These are phyloP conservation scores for Pachysandra terminalis DNA, from an alignment of 164 flowering plant genomes.

Conservation along the genomic window DNA sequence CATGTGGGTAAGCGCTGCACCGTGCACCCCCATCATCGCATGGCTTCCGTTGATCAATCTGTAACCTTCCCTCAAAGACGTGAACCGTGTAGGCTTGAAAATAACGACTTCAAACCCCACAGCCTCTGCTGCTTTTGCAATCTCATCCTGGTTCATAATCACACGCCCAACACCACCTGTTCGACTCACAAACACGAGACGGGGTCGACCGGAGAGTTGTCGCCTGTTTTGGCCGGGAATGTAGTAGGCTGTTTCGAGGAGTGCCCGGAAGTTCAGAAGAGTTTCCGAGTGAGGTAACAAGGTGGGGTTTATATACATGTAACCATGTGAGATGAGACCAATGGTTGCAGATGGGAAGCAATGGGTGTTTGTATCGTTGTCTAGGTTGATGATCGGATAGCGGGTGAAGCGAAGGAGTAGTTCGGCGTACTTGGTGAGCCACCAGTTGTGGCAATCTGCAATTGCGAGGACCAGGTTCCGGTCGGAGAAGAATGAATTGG, in stretches of 20 bases:
- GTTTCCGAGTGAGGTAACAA: constrained; percentile 19
- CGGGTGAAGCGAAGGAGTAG: constrained; percentile 30
- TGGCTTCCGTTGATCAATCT: constrained; percentile 28
- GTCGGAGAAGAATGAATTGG: constrained; percentile 16
- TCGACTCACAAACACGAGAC: constrained; percentile 32
- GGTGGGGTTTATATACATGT: constrained; percentile 32
- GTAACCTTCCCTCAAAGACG: constrained; percentile 15
- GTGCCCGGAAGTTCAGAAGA: constrained; percentile 22
- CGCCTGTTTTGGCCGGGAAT: not conserved
- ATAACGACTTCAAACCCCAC: constrained; percentile 27
- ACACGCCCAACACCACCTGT: constrained; percentile 25
- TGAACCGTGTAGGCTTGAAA: constrained; percentile 16
- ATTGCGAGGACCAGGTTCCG: constrained; percentile 35
- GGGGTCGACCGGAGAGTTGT: constrained; percentile 25
- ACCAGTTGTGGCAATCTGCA: constrained; percentile 32
- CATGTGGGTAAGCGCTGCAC: constrained; percentile 38
- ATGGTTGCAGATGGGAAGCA: constrained; percentile 40
- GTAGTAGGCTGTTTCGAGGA: constrained; percentile 30
- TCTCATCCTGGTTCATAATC: constrained; percentile 31
- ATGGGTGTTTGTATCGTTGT: constrained; percentile 31
- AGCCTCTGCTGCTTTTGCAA: constrained; percentile 21
- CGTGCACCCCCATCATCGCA: constrained; percentile 40
- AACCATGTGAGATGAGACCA: constrained; percentile 47
- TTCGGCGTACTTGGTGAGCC: constrained; percentile 42
- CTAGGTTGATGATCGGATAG: constrained; percentile 38